Evolutionary conservation across 371 early-diverging fungal species (phyloP), one percentile per base, ranked within the genome.

Genomic region (Mycotypha africana): DNA sequence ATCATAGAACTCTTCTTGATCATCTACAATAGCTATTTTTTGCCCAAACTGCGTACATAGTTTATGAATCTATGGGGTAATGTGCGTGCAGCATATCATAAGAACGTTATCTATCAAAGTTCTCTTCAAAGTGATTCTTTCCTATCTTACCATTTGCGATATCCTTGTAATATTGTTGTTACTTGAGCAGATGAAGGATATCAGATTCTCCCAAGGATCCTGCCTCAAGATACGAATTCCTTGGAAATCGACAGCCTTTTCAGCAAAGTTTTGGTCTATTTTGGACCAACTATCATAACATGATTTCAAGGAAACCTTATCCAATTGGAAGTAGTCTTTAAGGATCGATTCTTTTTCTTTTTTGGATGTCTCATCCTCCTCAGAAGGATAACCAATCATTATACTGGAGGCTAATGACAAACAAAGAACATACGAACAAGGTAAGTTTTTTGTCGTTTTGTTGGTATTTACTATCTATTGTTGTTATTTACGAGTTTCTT

Each of bases 161-260:
- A 99, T 98, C 24, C 99, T 74, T 17, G 76, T 56, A 31, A 99
- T 93, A 70, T 97, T 95, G 74, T 99, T 99, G 75, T 97, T 97
- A 43, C 84, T 74, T 3, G 93, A 88, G 67, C 98, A 98, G 23
- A 99, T 97, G 56, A 99, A 98, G 11, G 88, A 80, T 38, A 99
- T 70, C 37, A 96, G 53, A 45, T 86, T 93, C 60, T 97, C 95
- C 48, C 86, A 73, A 2, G 97, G 92, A 43, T 90, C 90, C 47
- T 93, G 93, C 11, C 88, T 65, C 20, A 95, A 52, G 3, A 91
- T 82, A 28, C 97, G 78, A 12, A 93, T 78, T 12, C 95, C 95
- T 9, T 56, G 60, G 33, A 89, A 81, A 3, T 57, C 35, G 1
- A 45, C 32, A 0, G 80, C 74, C 42, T 85, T 75, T 2, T 56